Evolutionary conservation across 2,329 filamentous ascomycete genomes (phyloP).

Genomic region (Pseudogymnoascus sp.): DNA sequence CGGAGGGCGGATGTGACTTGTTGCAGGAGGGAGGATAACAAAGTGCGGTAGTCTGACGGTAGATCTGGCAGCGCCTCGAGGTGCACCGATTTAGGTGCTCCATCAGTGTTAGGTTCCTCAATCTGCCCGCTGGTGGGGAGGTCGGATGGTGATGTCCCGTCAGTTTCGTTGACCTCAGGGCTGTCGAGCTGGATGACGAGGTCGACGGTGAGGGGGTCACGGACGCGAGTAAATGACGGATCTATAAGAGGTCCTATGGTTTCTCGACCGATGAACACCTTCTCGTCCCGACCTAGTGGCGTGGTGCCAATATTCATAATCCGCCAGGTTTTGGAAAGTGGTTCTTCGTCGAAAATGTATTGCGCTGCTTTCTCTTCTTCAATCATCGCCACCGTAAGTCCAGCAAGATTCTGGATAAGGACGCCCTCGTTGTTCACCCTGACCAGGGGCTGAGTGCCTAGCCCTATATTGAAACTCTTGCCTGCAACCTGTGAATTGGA

Average conservation of each 20-base stretch:
- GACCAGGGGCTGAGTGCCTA: conserved; percentile 41
- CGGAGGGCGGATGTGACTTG: conserved; percentile 44
- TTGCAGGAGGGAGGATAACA: conserved; percentile 39
- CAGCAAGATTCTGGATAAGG: conserved; percentile 45
- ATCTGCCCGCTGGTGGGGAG: conserved; percentile 10
- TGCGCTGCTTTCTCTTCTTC: conserved; percentile 43
- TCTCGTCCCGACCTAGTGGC: conserved; percentile 78
- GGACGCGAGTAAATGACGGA: conserved; percentile 72
- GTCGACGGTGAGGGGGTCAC: conserved; percentile 66
- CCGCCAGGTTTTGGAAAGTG: conserved; percentile 47
- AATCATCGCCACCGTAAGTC: conserved; percentile 59
- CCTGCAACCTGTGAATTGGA: conserved; percentile 31
- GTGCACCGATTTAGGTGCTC: conserved; percentile 11
- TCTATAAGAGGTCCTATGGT: conserved; percentile 71
- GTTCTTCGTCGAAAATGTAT: conserved; percentile 26
- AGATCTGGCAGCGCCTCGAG: conserved; percentile 16
- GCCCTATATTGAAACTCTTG: conserved; percentile 38
- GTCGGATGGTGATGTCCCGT: neutral
- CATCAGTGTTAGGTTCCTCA: conserved; percentile 16
- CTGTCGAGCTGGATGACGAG: conserved; percentile 50
- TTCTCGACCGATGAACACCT: conserved; percentile 69
- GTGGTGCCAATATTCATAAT: conserved; percentile 77
- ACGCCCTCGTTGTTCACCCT: conserved; percentile 40
- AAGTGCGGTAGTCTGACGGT: conserved; percentile 29
- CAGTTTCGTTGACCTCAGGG: conserved; percentile 17